A percentile compares a stretch with the other conserved stretches of the same genome.
These are phyloP conservation scores for Oemleria cerasiformis DNA, from an alignment of 306 rosid genomes.

Conservation along the genomic window DNA sequence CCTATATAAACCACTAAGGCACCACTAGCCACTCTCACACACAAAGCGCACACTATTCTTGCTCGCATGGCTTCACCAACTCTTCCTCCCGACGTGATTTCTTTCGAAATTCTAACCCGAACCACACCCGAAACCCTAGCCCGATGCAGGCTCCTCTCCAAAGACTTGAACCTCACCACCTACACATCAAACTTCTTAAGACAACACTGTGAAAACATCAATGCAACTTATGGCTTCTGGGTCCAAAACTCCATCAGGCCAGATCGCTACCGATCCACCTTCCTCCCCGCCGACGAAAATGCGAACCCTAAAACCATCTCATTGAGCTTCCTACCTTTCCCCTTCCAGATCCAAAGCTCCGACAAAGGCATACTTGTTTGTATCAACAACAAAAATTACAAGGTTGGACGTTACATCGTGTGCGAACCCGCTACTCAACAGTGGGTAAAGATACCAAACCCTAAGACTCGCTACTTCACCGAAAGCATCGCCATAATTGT, in stretches of 20 bases:
- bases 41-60: background rate
- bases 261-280: background rate
- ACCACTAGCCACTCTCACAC: too few species aligned
- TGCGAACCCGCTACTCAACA: slow-evolving; percentile 3
- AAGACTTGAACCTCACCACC: background rate
- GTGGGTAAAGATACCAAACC: background rate
- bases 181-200: background rate
- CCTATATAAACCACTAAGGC: too few species aligned
- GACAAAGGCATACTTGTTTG: background rate
- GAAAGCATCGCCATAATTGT: background rate
- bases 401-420: background rate
- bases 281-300: background rate
- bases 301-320: background rate
- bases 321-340: background rate
- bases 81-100: background rate
- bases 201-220: background rate
- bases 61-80: slow-evolving; percentile 9
- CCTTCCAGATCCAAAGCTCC: background rate
- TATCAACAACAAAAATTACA: background rate
- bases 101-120: background rate
- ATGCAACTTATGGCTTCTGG: background rate
- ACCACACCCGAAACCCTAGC: background rate
- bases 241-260: background rate
- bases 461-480: background rate
- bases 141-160: slow-evolving; percentile 3